These are phyloP conservation scores for Mycena leptocephala DNA, from an alignment of 768 basidiomycete genomes.

Conservation along the genomic window DNA sequence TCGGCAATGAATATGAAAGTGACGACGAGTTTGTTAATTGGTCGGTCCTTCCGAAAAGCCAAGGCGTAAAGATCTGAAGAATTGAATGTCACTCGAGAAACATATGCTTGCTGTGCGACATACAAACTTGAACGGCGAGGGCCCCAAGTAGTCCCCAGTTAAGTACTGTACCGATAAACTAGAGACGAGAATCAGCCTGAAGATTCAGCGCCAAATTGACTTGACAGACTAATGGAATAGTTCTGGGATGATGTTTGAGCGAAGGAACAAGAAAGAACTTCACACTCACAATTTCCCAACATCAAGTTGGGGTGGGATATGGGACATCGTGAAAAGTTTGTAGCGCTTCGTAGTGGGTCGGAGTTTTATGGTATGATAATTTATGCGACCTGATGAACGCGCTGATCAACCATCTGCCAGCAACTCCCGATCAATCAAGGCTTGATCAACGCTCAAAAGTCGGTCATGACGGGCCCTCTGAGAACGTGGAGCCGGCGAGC, in stretches of 20 bases:
- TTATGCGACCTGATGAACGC: no score
- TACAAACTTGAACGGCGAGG: constrained; percentile 24
- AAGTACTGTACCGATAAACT: constrained; percentile 24
- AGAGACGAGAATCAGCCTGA: not conserved
- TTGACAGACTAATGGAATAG: constrained; percentile 7
- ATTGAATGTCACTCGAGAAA: not conserved
- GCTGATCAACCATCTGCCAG: no score
- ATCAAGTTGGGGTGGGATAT: not conserved
- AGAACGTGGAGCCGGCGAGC: no score
- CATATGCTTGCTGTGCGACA: not conserved
- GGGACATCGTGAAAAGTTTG: not conserved
- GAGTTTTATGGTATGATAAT: no score
- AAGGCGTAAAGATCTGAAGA: constrained; percentile 47
- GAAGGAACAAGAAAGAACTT: not conserved
- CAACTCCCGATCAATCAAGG: no score
- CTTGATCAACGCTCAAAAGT: no score
- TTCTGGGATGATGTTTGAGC: not conserved
- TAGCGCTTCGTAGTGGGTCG: no score
- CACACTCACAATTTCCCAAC: not conserved
- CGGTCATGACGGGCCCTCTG: no score
- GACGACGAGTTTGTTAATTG: constrained; percentile 32
- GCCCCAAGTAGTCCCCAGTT: constrained; percentile 21
- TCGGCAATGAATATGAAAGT: constrained; percentile 36
- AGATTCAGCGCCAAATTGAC: not conserved
- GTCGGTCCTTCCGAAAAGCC: constrained; percentile 48